Base-by-base conservation (phyloP, 805 yeast species). In the Spathaspora arborariae region DNA sequence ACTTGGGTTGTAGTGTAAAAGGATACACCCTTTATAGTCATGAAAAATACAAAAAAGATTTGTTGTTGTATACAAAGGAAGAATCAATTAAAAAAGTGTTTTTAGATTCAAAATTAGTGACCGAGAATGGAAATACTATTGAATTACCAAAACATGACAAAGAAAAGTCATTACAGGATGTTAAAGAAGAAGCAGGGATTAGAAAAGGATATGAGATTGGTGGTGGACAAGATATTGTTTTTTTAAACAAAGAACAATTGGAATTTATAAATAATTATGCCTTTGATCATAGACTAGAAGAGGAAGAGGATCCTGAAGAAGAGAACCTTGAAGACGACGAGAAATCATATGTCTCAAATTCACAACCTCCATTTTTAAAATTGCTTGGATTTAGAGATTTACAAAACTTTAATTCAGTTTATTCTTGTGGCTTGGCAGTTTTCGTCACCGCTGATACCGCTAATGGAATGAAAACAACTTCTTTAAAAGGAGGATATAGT, bases 371-470 rank as follows among this genome's bases (percentile, higher is more conserved):
- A 0, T 75, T 78, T 43, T 64, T 91, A 42, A 78, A 80, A 48
- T 64, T 90, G 1, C 53, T 89, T 6, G 92, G 96, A 1, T 88
- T 88, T 61, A 70, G 88, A 48, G 65, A 73, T 18, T 54, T 72
- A 3, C 51, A 59, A 7, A 69, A 75, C 38, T 68, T 77, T 42
- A 72, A 75, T 48, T 76, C 81, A 2, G 75, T 68, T 47, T 79
- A 82, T 57, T 79, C 77, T 51, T 60, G 78, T 9, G 65, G 75
- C 2, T 76, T 80, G 4, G 76, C 95, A 0, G 56, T 74, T 1
- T 84, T 90, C 53, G 63, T 92, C 0, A 80, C 84, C 6, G 90
- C 96, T 0, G 83, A 84, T 56, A 60, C 68, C 34, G 80, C 76
- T 27, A 60, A 71, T 48, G 75, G 75, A 2, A 45, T 62, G 20